These are phyloP conservation scores for Brassica rapa DNA, from an alignment of 345 rosid genomes.

Conservation along the genomic window DNA sequence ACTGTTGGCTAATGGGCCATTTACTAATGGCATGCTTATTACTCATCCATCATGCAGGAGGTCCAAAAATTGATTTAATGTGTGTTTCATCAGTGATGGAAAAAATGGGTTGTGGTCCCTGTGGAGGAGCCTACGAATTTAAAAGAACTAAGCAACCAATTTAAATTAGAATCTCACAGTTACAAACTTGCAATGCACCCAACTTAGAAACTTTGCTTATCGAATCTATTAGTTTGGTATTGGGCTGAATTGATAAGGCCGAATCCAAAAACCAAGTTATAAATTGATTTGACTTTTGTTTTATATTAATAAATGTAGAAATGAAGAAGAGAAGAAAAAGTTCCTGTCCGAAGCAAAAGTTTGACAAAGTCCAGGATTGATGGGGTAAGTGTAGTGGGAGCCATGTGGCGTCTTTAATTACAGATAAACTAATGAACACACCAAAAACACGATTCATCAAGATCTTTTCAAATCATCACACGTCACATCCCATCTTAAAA, in stretches of 20 bases:
- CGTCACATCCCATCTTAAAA: slow-evolving; percentile 27
- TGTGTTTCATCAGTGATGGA: too few species aligned
- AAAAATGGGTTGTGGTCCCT: too few species aligned
- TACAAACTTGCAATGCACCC: too few species aligned
- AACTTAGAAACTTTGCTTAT: too few species aligned
- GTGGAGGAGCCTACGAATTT: too few species aligned
- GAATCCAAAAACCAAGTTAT: background rate
- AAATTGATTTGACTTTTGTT: background rate
- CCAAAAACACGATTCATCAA: background rate
- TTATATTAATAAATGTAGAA: background rate
- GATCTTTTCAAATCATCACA: background rate
- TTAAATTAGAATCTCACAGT: too few species aligned
- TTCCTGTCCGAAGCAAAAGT: background rate
- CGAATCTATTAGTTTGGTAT: background rate
- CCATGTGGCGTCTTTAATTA: slow-evolving; percentile 30
- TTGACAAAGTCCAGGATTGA: slow-evolving; percentile 8
- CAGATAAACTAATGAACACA: background rate
- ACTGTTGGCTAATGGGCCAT: too few species aligned
- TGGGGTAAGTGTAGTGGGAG: slow-evolving; percentile 9
- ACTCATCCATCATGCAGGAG: too few species aligned
- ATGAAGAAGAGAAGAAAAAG: background rate
- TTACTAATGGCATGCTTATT: too few species aligned
- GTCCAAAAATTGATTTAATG: too few species aligned
- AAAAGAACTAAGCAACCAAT: too few species aligned
- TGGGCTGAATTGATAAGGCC: background rate